Evolutionary conservation across 2,329 filamentous ascomycete genomes (phyloP), one percentile per base, ranked within the genome.

Genomic region (Fusarium nisikadoi): DNA sequence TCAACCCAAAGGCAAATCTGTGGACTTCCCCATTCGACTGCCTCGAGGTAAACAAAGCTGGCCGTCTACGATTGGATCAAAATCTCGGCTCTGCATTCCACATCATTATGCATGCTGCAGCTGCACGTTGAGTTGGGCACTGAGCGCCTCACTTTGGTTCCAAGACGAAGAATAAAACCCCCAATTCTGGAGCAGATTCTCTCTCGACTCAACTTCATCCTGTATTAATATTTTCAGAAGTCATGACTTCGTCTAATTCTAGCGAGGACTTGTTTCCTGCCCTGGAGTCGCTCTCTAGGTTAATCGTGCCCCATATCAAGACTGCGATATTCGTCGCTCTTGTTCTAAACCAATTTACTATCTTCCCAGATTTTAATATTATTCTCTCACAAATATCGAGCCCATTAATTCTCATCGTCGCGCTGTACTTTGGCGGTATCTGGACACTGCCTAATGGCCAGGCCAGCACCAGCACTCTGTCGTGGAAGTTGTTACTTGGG

Each of bases 241-340:
- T 6, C 41, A 71, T 71, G 69, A 42, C 69, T 70, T 47, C 69
- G 5, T 52, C 46, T 57, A 70, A 54, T 35, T 45, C 33, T 25
- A 47, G 69, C 20, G 69, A 71, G 45, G 69, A 71, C 20, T n/a
- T 71, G 16, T 71, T 71, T 39, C 65, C 69, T 4, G 69, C 69
- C 3, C 5, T 71, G 25, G 69, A 71, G 20, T 65, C 69, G 7
- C 29, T 71, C 4, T 71, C 69, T 1, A 70, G 42, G 33, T 16
- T 69, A 9, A 39, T 70, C 10, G 55, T 62, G 2, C 69, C 69
- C 1, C 64, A 72, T 9, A 45, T 71, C 25, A 71, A 71, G 7
- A 72, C 45, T 9, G 25, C 72, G 9, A 29, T 71, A 6, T 65
- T 71, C 1, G 16, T 61, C 4, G 64, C 69, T 6, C 69, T 71